Evolutionary conservation across 2,329 filamentous ascomycete species (phyloP).

Genomic region (Ceratocystis albifundus): DNA sequence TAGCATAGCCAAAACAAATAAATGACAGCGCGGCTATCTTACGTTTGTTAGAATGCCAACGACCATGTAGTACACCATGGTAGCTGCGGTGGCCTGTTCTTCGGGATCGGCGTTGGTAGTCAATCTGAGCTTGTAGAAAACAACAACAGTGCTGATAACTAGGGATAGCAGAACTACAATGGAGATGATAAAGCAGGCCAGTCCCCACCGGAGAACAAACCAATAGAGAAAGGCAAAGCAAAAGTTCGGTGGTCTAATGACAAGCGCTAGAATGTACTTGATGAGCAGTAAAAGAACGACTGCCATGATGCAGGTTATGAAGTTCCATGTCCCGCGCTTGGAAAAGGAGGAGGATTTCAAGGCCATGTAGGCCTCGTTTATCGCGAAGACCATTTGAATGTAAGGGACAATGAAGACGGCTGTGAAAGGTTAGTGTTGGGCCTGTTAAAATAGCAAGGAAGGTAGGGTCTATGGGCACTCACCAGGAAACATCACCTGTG

Average conservation of each 20-base stretch:
- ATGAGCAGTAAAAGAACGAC: slow-evolving; percentile 41
- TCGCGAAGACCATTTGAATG: slow-evolving; percentile 52
- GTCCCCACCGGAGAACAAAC: slow-evolving; percentile 52
- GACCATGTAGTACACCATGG: slow-evolving; percentile 57
- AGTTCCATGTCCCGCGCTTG: slow-evolving; percentile 47
- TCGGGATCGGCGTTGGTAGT: slow-evolving; percentile 42
- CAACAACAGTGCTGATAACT: slow-evolving; percentile 39
- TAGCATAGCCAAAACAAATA: not conserved
- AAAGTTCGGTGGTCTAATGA: slow-evolving; percentile 43
- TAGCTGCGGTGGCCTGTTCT: slow-evolving; percentile 52
- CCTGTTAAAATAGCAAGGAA: not conserved
- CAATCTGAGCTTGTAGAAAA: slow-evolving; percentile 43
- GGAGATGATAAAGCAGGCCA: slow-evolving; percentile 45
- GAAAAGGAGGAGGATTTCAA: slow-evolving; percentile 46
- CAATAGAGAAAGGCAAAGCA: slow-evolving; percentile 59
- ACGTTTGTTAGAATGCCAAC: slow-evolving; percentile 48
- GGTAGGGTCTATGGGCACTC: slow-evolving; percentile 25
- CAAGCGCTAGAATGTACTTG: slow-evolving; percentile 48
- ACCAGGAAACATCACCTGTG: slow-evolving; percentile 51
- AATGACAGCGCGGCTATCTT: slow-evolving; percentile 27
- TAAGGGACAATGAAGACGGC: slow-evolving; percentile 57
- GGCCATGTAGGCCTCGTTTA: slow-evolving; percentile 49
- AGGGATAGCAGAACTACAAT: slow-evolving; percentile 41
- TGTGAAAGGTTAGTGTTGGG: not conserved
- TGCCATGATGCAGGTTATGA: slow-evolving; percentile 41